These are phyloP conservation scores for Phytopythium ostracodes DNA, from an alignment of 352 stramenopile species.

Conservation along the genomic window DNA sequence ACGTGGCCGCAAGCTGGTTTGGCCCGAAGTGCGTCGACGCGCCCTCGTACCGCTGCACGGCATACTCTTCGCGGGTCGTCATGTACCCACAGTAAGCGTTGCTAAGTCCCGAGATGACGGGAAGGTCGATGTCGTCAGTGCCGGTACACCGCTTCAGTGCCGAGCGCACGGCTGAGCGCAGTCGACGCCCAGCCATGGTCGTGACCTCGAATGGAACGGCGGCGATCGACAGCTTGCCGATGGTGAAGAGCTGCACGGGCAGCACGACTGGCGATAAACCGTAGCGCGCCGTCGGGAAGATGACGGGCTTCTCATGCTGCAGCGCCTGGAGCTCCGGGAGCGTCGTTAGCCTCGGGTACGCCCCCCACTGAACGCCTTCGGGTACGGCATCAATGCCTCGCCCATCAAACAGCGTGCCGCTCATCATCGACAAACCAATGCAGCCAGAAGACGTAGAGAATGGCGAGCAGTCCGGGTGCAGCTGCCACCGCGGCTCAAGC, in stretches of 20 bases:
- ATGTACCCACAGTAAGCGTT: slow-evolving; percentile 88
- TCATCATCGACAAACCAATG: slow-evolving; percentile 84
- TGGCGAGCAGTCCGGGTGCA: slow-evolving; percentile 51
- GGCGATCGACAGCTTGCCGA: slow-evolving; percentile 57
- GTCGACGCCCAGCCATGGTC: slow-evolving; percentile 75
- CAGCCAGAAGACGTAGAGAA: slow-evolving; percentile 69
- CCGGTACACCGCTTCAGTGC: slow-evolving; percentile 20
- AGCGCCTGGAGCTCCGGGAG: slow-evolving; percentile 62
- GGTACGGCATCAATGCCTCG: slow-evolving; percentile 53
- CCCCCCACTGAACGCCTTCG: slow-evolving; percentile 67
- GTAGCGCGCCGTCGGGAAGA: slow-evolving; percentile 74
- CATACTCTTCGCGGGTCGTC: slow-evolving; percentile 83
- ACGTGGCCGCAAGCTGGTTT: slow-evolving; percentile 76
- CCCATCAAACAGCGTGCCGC: slow-evolving; percentile 73
- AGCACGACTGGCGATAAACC: slow-evolving; percentile 68
- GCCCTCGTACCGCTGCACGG: slow-evolving; percentile 86
- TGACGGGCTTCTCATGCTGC: slow-evolving; percentile 78
- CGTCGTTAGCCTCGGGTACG: slow-evolving; percentile 68
- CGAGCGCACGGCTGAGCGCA: slow-evolving; percentile 37
- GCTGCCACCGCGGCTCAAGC: slow-evolving; percentile 61
- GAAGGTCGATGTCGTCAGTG: slow-evolving; percentile 10
- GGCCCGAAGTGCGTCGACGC: slow-evolving; percentile 86
- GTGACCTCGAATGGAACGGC: slow-evolving; percentile 82
- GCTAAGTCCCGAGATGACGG: slow-evolving; percentile 66
- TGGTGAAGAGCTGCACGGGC: slow-evolving; percentile 64